These are phyloP conservation scores for Coprinellus aureogranulatus DNA, from an alignment of 768 basidiomycete species.

Conservation along the genomic window DNA sequence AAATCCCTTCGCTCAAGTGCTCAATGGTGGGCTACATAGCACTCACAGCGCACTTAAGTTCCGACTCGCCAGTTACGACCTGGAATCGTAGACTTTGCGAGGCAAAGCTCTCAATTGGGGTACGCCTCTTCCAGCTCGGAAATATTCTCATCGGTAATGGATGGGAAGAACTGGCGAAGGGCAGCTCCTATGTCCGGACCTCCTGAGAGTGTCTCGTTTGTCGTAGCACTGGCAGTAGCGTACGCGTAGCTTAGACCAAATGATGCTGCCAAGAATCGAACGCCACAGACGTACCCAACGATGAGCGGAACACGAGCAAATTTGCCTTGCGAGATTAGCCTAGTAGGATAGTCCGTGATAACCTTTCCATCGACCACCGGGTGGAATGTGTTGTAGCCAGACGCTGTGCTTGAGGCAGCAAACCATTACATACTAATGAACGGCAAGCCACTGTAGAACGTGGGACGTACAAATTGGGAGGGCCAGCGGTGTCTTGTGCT, in stretches of 20 bases:
- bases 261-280: not conserved
- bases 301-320: conserved; percentile 55
- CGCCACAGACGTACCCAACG: conserved; percentile 44
- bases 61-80: conserved; percentile 48
- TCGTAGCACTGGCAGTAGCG: conserved; percentile 39
- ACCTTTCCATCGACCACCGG: conserved; percentile 56
- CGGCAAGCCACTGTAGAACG: too few relatives aligned
- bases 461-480: conserved; percentile 43
- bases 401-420: conserved; percentile 24
- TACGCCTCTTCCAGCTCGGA: conserved; percentile 42
- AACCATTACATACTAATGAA: too few relatives aligned
- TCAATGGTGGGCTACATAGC: conserved; percentile 1
- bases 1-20: conserved; percentile 5
- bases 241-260: not conserved
- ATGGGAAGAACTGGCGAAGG: conserved; percentile 44
- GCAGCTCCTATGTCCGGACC: conserved; percentile 36
- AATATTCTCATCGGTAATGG: conserved; percentile 38
- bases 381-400: conserved; percentile 46
- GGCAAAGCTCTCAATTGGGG: conserved; percentile 40
- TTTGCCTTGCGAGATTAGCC: conserved; percentile 40
- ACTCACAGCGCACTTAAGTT: conserved; percentile 55
- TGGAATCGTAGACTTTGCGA: conserved; percentile 40
- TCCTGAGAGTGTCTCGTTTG: conserved; percentile 56
- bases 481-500: conserved; percentile 49
- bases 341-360: conserved; percentile 50